Percentiles rank a stretch among this genome's conserved stretches.
Conservation (phyloP, 2,329 filamentous ascomycete genomes). For the Ascosphaera aggregata region DNA sequence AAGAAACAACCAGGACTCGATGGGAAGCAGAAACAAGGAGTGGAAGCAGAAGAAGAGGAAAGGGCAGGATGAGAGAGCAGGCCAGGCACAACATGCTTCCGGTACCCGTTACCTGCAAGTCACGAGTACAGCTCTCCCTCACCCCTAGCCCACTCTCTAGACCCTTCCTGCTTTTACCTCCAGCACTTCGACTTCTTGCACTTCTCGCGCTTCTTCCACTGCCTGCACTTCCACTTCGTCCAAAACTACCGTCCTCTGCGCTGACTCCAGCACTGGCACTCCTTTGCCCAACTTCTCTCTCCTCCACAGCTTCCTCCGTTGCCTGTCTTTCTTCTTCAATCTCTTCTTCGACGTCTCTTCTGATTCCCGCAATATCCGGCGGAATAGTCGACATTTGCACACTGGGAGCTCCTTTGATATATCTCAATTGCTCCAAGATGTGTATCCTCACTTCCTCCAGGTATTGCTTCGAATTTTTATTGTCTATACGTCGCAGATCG, state of each 20-base stretch:
- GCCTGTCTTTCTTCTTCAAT: constrained; percentile 19
- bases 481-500: constrained; percentile 41
- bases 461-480: constrained; percentile 57
- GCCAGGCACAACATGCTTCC: background rate
- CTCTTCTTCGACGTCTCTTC: constrained; percentile 25
- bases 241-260: constrained; percentile 2
- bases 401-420: constrained; percentile 64
- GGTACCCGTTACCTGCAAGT: too few species aligned
- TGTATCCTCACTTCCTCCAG: constrained; percentile 53
- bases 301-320: constrained; percentile 18
- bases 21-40: constrained; percentile 3
- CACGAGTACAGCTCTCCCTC: constrained; percentile 16
- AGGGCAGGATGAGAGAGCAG: constrained; percentile 1
- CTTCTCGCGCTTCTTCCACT: constrained; percentile 14
- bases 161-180: constrained; percentile 11
- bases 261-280: constrained; percentile 5
- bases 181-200: constrained; percentile 1
- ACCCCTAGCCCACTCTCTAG: constrained; percentile 12
- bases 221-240: constrained; percentile 4
- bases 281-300: constrained; percentile 10
- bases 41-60: background rate
- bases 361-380: constrained; percentile 40
- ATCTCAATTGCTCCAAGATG: constrained; percentile 65
- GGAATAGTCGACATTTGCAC: constrained; percentile 67
- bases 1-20: constrained; percentile 6